Evolutionary conservation across 805 yeast species (phyloP).

Genomic region (Sporopachydermia lactativora): DNA sequence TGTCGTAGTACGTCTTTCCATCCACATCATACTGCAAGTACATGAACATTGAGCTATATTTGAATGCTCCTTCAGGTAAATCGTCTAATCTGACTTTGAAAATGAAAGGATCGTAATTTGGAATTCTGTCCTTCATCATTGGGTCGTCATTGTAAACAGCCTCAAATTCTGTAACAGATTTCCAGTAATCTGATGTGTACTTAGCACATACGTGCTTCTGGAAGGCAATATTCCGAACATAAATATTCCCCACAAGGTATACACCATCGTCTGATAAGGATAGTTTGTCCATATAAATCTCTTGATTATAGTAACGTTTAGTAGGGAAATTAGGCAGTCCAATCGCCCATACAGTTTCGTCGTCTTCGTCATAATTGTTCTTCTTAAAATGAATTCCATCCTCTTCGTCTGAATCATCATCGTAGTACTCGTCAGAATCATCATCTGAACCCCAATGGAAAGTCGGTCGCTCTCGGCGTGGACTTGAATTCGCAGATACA

Average conservation of each 20-base stretch:
- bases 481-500: conserved; percentile 56
- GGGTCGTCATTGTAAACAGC: conserved; percentile 47
- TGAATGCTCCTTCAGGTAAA: conserved; percentile 17
- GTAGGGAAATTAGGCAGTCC: conserved; percentile 18
- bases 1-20: conserved; percentile 62
- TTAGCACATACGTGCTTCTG: conserved; percentile 54
- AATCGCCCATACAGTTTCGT: conserved; percentile 17
- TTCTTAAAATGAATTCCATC: conserved; percentile 11
- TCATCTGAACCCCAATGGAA: conserved; percentile 15
- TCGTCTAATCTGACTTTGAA: conserved; percentile 36
- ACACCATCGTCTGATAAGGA: background rate
- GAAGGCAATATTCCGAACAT: conserved; percentile 63
- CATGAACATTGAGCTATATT: conserved; percentile 24
- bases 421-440: conserved; percentile 17
- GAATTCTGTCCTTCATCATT: conserved; percentile 17
- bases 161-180: conserved; percentile 52
- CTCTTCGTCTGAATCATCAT: conserved; percentile 12
- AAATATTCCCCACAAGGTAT: conserved; percentile 51
- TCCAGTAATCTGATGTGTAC: conserved; percentile 73
- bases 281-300: background rate
- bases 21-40: conserved; percentile 43
- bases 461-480: conserved; percentile 24
- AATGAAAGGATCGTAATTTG: conserved; percentile 56
- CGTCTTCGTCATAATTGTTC: conserved; percentile 13
- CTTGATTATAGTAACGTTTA: background rate